Evolutionary conservation across 495 filamentous ascomycete species (phyloP), one percentile per base, ranked within the genome.

Genomic region (Penicillium nucicola): DNA sequence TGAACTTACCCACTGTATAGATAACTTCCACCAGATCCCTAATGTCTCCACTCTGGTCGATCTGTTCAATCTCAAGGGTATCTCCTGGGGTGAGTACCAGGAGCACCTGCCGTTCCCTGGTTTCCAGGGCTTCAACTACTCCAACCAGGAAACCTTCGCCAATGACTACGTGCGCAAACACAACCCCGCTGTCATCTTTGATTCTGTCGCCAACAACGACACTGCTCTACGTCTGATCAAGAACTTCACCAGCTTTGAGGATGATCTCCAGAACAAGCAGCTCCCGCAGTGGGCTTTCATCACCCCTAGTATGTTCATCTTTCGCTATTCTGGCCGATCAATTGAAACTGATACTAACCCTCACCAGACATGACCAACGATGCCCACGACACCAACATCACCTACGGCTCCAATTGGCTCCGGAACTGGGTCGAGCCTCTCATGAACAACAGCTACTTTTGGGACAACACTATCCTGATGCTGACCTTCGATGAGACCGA

Each of bases 271-370:
- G 37, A 64, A 68, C 25, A 60, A 77, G 39, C 72, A 64, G 23
- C 72, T 88, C 5, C 84, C 84, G 5, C 85, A 88, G 58, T 87
- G 81, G 81, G 78, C 79, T 50, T 86, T 87, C 63, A 78, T 87
- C 45, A 87, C n/a, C n/a, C n/a, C n/a, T n/a, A n/a, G n/a, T n/a
- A n/a, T n/a, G n/a, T n/a, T n/a, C n/a, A n/a, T n/a, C n/a, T n/a
- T n/a, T n/a, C n/a, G n/a, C n/a, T n/a, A n/a, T n/a, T n/a, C n/a
- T n/a, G n/a, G n/a, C n/a, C n/a, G n/a, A n/a, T n/a, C n/a, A n/a
- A n/a, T n/a, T n/a, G n/a, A n/a, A n/a, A n/a, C n/a, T n/a, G n/a
- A n/a, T n/a, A n/a, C n/a, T n/a, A n/a, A n/a, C n/a, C n/a, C n/a
- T n/a, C n/a, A n/a, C n/a, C n/a, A n/a, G n/a, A n/a, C n/a, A n/a